Evolutionary conservation across 2,329 filamentous ascomycete species (phyloP).

Genomic region (Aureobasidium subglaciale): DNA sequence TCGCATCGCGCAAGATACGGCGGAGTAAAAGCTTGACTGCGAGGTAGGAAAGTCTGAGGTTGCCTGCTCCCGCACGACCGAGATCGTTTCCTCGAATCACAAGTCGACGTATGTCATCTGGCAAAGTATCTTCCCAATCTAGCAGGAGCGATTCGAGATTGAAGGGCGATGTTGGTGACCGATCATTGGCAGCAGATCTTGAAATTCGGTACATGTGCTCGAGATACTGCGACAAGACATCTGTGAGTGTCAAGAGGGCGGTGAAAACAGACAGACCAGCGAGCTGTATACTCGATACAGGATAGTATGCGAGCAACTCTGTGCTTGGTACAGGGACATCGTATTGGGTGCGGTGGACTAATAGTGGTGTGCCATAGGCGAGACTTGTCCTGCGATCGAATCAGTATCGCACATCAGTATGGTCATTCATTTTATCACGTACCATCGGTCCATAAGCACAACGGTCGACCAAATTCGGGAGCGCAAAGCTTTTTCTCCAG

Average conservation of each 20-base stretch:
- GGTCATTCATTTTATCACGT: not conserved
- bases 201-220: not conserved
- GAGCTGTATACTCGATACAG: not conserved
- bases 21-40: constrained; percentile 32
- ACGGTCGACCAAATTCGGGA: constrained; percentile 52
- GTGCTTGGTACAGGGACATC: constrained; percentile 49
- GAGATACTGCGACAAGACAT: not conserved
- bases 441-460: constrained; percentile 51
- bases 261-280: not conserved
- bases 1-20: not conserved
- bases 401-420: not conserved
- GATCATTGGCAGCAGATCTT: not conserved
- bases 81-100: not conserved
- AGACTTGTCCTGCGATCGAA: constrained; percentile 42
- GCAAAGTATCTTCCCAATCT: not conserved
- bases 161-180: not conserved
- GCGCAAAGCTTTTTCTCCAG: constrained; percentile 45
- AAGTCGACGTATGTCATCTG: not conserved
- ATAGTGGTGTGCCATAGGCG: constrained; percentile 49
- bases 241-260: not conserved
- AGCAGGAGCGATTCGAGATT: not conserved
- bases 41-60: constrained; percentile 36
- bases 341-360: constrained; percentile 47
- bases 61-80: constrained; percentile 26
- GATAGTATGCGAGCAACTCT: constrained; percentile 19